phyloP scores from a whole-genome alignment of 441 rosid species.

The Hura crepitans region DNA sequence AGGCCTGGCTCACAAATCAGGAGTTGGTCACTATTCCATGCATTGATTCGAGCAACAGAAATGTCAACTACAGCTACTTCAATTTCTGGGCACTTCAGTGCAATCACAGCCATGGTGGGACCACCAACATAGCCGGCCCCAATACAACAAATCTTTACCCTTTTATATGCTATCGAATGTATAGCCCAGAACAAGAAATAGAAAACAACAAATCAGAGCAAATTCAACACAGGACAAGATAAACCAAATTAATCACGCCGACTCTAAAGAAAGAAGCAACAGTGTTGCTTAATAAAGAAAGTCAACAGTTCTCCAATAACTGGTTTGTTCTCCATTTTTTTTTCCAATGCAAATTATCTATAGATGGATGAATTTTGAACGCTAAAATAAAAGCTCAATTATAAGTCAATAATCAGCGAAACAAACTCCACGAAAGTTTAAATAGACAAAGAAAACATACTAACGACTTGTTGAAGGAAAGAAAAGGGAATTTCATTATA shows the following conservation, averaged over 20 bases:
- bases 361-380: not conserved
- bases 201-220: constrained; percentile 1
- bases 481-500: not conserved
- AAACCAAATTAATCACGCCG: not conserved
- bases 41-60: constrained; percentile 53
- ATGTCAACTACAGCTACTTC: constrained; percentile 80
- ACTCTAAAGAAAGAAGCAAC: not conserved
- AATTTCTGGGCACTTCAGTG: constrained; percentile 67
- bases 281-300: not conserved
- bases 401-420: not conserved
- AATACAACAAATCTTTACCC: constrained; percentile 88
- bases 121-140: constrained; percentile 92
- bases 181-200: constrained; percentile 7
- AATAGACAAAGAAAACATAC: not conserved
- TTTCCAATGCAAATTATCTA: not conserved
- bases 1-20: constrained; percentile 83
- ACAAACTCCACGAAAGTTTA: not conserved
- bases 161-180: constrained; percentile 17
- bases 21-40: constrained; percentile 73
- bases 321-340: not conserved
- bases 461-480: not conserved
- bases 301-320: not conserved
- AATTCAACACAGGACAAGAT: not conserved
- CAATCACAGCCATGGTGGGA: constrained; percentile 86
- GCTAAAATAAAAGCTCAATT: not conserved